Base-by-base conservation (phyloP, 352 stramenopile genomes). In the Phytophthora pistaciae region DNA sequence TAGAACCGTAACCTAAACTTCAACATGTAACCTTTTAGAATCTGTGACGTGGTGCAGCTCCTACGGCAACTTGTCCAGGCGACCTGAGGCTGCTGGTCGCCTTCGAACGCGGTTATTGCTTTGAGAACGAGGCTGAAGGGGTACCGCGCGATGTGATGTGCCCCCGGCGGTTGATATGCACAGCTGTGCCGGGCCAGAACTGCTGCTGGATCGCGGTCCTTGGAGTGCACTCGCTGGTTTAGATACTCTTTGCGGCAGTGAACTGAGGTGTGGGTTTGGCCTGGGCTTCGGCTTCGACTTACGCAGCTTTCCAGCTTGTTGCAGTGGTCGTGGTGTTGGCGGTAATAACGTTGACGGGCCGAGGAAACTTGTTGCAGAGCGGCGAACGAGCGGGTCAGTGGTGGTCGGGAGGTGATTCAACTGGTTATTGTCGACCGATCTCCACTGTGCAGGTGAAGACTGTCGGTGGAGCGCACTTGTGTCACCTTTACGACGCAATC, bases 401-500 rank as follows among this genome's bases (percentile, higher is more conserved):
- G 40, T 16, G 14, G 10, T 44, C 0, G 31, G 4, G 49, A 52
- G 25, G 20, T 58, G 29, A 16, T 36, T 64, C 18, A 7, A 16
- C 33, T 60, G 36, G 31, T 66, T 49, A 20, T 23, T 61, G 18
- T 49, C 49, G 46, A 16, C 25, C 21, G 29, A 61, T 46, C 29
- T 29, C 16, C 0, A 20, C 27, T 25, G 61, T 50, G 36, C 60
- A 40, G 48, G n/a, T 20, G 42, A 33, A 18, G 59, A 44, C 7
- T 13, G 49, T 1, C 44, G 44, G 9, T 46, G 70, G 18, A 83
- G 54, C 7, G 60, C 60, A 9, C 23, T 65, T 10, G 27, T 42
- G 40, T 82, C 77, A 3, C 52, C 57, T 64, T 78, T 82, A 23
- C 74, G 70, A 8, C 77, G 77, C 27, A 84, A 77, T 0, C 70